Base-by-base conservation (phyloP, 768 basidiomycete species). In the Trichaptum fuscoviolaceum region DNA sequence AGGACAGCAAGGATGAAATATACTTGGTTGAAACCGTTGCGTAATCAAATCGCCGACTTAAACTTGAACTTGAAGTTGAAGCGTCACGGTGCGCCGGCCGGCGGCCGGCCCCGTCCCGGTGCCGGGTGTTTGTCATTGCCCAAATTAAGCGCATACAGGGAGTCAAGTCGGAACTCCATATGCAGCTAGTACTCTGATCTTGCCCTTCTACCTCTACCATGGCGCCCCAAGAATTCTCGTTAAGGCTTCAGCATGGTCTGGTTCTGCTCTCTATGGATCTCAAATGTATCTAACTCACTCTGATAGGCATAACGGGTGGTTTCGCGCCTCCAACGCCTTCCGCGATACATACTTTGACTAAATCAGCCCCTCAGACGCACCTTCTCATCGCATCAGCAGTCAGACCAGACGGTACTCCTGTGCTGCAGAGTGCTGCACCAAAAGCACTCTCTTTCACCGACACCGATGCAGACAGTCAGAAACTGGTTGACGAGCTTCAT, bases 231-330 rank as follows among this genome's bases (percentile, higher is more conserved):
- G 83, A 84, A 74, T 89, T 83, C 72, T 84, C 81, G 27, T 72
- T 88, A 59, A 79, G 83, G 67, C 83, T 89, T 63, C 88, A 90
- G 77, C 81, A 83, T 73, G 89, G 89, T 85, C 69, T 18, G 76
- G 24, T 70, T 2, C 18, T 25, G 27, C 26, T 17, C 25, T 36
- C 12, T 26, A 66, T 24, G 59, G 30, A 23, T 27, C 36, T 34
- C 12, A 12, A 18, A 24, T 26, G 30, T 59, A 23, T 30, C 20
- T 57, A 62, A 30, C 63, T 63, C 18, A 2, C 35, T n/a, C 42
- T 35, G 65, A 7, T 71, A 93, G 92, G 92, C 67, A 93, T 92
- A 73, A 75, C 78, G 15, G 91, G 91, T 34, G 92, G 92, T 57
- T 90, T 93, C 72, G 85, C 85, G 15, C 88, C 90, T 0, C 87